Evolutionary conservation across 371 early-diverging fungal genomes (phyloP), one percentile per base, ranked within the genome.

Genomic region (Mortierella sp.): DNA sequence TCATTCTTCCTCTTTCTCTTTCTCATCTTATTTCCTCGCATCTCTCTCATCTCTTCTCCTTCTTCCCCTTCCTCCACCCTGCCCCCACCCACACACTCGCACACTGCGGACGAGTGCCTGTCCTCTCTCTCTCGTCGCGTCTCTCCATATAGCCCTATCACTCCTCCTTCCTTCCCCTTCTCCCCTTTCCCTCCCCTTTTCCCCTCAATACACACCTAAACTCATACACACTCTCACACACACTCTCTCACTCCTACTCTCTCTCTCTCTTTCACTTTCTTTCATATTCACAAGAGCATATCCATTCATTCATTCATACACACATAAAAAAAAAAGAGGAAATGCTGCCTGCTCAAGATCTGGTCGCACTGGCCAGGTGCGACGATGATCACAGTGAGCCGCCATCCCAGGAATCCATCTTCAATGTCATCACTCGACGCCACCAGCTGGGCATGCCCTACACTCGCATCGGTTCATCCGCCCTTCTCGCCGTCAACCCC

Each of bases 401-500:
- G 37, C 86, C 86, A 2, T 80, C 87, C 18, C 87, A 88, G 57
- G 91, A 90, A 44, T 84, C 83, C 53, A 82, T 91, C 66, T 81
- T 85, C 66, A 84, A 74, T 53, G 77, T 85, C 56, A 81, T 93
- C 11, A 82, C 84, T 7, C 83, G 84, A 52, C 83, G 91, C 46
- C 83, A 82, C 62, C 86, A 87, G 62, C 81, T 85, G 21, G 89
- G 84, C 57, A 83, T 83, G 50, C 83, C 86, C 29, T 89, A 89
- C 75, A 89, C 92, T 48, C 85, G 87, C 26, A 72, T 87, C 48
- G 90, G 91, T 5, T 70, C 84, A 48, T 84, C 87, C 21, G 86
- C 82, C 25, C 61, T 93, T 23, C 84, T 93, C 44, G 84, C 86
- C 29, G 80, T 92, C 57, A 89, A 90, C 72, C 90, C 91, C 44